Percentiles rank a stretch among this genome's conserved stretches.
Conservation (phyloP, 768 basidiomycete species). For the Suillus subalutaceus region DNA sequence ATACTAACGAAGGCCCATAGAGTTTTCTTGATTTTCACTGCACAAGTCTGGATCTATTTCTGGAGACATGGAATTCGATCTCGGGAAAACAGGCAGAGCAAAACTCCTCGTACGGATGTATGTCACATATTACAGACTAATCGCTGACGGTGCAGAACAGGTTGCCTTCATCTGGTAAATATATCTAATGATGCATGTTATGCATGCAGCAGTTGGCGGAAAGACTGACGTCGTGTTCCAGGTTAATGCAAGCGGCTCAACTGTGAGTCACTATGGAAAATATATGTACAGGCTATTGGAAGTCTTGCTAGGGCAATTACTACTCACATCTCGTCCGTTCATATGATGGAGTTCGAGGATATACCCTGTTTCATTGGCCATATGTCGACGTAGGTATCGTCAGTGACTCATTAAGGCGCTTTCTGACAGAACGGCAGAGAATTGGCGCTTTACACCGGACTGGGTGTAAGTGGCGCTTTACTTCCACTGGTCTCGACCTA, state of each 20-base stretch:
- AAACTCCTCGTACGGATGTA: not conserved
- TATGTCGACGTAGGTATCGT: not conserved
- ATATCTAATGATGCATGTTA: not conserved
- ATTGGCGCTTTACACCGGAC: not conserved
- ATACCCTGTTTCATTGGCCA: not conserved
- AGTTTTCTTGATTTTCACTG: slow-evolving; percentile 2
- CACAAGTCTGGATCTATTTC: slow-evolving; percentile 4
- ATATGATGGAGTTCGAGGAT: not conserved
- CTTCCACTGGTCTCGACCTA: not conserved
- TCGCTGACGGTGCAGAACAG: not conserved
- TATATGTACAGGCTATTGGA: no score
- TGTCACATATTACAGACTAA: not conserved
- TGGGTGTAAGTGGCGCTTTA: not conserved
- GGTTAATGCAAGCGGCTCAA: not conserved
- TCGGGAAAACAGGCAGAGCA: not conserved
- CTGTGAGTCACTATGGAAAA: not conserved
- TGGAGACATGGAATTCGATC: not conserved
- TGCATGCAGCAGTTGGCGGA: not conserved
- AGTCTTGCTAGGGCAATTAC: not conserved
- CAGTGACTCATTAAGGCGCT: no score
- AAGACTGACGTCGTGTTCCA: not conserved
- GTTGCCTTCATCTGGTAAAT: slow-evolving; percentile 4
- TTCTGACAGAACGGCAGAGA: not conserved
- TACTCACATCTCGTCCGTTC: not conserved
- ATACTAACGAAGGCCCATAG: not conserved